These are phyloP conservation scores for Psophocarpus tetragonolobus DNA, from an alignment of 306 rosid species.

Conservation along the genomic window DNA sequence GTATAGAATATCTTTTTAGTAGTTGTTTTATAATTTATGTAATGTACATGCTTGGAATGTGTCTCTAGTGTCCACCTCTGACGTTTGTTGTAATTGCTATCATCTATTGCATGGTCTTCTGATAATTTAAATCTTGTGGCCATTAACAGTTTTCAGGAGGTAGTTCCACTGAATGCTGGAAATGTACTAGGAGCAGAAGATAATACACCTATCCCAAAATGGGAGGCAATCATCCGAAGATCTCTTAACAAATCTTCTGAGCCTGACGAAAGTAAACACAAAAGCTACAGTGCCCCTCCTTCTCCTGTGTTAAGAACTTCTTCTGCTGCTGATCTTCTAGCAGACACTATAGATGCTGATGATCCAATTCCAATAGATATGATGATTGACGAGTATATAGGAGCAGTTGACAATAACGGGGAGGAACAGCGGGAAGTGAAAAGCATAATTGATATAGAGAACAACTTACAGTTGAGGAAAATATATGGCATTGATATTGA, in stretches of 20 bases:
- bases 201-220: constrained; percentile 70
- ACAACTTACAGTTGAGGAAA: constrained; percentile 57
- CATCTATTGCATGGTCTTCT: constrained; percentile 22
- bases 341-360: constrained; percentile 51
- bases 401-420: constrained; percentile 33
- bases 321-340: constrained; percentile 74
- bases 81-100: neutral
- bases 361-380: constrained; percentile 58
- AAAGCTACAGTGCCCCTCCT: constrained; percentile 89
- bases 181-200: constrained; percentile 96
- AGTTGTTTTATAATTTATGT: neutral
- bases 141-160: constrained; percentile 82
- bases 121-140: neutral
- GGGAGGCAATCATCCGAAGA: constrained; percentile 90
- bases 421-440: constrained; percentile 44
- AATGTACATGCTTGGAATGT: neutral
- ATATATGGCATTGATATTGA: constrained; percentile 70
- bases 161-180: constrained; percentile 94
- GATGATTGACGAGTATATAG: constrained; percentile 43
- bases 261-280: constrained; percentile 62
- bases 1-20: neutral
- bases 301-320: constrained; percentile 86
- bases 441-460: constrained; percentile 47
- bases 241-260: constrained; percentile 73
- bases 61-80: neutral